Base-by-base conservation (phyloP, 2,329 filamentous ascomycete species). In the Fusarium dlaminii region DNA sequence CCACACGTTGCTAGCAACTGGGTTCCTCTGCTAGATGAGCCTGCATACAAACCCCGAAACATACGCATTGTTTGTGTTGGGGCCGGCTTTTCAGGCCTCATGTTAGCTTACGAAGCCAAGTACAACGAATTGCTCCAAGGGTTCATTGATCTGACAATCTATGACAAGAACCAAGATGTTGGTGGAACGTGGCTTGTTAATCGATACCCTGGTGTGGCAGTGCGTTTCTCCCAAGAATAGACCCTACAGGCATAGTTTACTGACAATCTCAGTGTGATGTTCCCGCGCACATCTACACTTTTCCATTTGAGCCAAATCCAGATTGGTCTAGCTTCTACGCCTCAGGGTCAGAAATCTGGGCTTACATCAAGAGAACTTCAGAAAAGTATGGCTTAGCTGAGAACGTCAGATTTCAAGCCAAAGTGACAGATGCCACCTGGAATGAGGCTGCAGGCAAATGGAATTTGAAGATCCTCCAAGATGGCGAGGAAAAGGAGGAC, bases 141-240 rank as follows among this genome's bases (percentile, higher is more conserved):
- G 1, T 61, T 55, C 5, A 61, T 61, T 6, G 58, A 61, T 14
- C 3, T 61, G 14, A 42, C 49, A 9, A 61, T 63, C 8, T 63
- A 63, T 24, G 60, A 63, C 14, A 59, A 63, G 14, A 59, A 63
- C 15, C 32, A 32, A 1, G 40, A 58, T 1, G 14, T 59, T 5
- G 60, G 60, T 9, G 58, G 58, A 12, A 61, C 58, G 17, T 61
- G 58, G 58, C 7, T 61, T 8, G 37, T 55, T 4, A 61, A 61
- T 36, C 49, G 49, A 29, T 61, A 61, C 15, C 58, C 58, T 14
- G 58, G 58, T 7, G 58, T 61, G 0, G 58, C 58, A 20, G 54
- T 57, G 17, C 15, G 54, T 45, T 34, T 12, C 5, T 17, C 13
- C 4, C 6, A 27, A 5, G 11, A 4, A 27, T 1, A 20, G 22